Conservation (phyloP, 345 rosid genomes). For the Syzygium oleosum region DNA sequence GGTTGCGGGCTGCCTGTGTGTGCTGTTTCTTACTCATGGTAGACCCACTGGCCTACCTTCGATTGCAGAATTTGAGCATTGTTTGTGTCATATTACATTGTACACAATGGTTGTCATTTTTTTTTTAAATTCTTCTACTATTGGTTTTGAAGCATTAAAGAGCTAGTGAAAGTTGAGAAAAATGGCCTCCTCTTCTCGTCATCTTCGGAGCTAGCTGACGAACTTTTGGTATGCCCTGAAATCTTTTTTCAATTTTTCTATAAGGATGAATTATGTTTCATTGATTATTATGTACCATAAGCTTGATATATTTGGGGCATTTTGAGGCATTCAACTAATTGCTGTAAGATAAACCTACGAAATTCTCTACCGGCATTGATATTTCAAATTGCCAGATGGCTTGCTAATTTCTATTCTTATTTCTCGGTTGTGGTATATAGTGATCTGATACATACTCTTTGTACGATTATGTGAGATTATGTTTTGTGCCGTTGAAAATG, state of each 20-base stretch:
- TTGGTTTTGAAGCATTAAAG: conserved; percentile 55
- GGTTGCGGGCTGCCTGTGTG: conserved; percentile 98
- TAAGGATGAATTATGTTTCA: background rate
- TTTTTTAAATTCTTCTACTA: background rate
- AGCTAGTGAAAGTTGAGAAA: conserved; percentile 68
- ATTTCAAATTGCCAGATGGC: background rate
- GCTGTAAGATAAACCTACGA: background rate
- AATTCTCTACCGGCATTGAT: background rate
- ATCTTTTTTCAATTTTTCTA: background rate
- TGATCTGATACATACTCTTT: background rate
- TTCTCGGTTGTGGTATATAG: background rate
- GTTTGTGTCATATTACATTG: background rate
- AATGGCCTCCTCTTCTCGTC: conserved; percentile 96
- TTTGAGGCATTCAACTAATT: background rate
- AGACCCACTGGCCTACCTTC: background rate
- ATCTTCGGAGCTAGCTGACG: conserved; percentile 83
- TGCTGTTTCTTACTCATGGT: conserved; percentile 96
- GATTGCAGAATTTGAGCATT: background rate
- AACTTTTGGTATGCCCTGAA: conserved; percentile 48
- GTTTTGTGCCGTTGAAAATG: background rate
- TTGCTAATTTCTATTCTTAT: background rate
- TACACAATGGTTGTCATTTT: background rate
- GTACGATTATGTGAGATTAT: background rate
- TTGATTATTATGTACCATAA: background rate
- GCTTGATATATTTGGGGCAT: background rate